A percentile compares a stretch with the other conserved stretches of the same genome.
phyloP scores from a whole-genome alignment of 2,329 filamentous ascomycete species.

The Xylariales sp. region DNA sequence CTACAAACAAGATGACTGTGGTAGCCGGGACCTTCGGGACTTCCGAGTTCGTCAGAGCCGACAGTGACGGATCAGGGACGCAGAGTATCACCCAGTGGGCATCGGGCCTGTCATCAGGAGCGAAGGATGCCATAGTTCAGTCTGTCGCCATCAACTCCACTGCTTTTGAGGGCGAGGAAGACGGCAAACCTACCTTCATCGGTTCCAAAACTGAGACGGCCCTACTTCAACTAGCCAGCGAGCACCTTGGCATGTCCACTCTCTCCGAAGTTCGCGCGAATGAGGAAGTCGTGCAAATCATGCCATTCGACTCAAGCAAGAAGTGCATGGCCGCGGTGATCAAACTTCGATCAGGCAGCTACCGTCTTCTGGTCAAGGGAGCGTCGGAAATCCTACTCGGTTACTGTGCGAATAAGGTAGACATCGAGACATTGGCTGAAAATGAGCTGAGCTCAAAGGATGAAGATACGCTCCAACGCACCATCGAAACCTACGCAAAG shows the following conservation, averaged over 20 bases:
- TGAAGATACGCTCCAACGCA: conserved; percentile 44
- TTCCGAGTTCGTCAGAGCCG: conserved; percentile 24
- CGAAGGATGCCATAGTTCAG: conserved; percentile 33
- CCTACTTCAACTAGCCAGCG: conserved; percentile 44
- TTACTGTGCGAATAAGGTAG: conserved; percentile 33
- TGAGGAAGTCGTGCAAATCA: conserved; percentile 42
- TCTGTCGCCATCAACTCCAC: conserved; percentile 53
- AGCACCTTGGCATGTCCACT: conserved; percentile 44
- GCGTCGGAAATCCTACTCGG: conserved; percentile 51
- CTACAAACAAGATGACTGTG: conserved; percentile 72
- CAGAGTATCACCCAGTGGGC: conserved; percentile 27
- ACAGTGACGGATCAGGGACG: conserved; percentile 14
- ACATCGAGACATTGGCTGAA: conserved; percentile 33
- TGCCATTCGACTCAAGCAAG: conserved; percentile 50
- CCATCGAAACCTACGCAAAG: conserved; percentile 58
- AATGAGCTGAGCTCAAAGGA: conserved; percentile 52
- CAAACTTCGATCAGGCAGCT: conserved; percentile 38
- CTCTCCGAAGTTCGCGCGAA: conserved; percentile 41
- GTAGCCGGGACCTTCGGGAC: conserved; percentile 65
- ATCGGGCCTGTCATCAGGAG: conserved; percentile 18
- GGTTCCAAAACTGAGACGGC: conserved; percentile 56
- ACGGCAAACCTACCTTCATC: conserved; percentile 40
- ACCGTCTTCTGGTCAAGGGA: conserved; percentile 50
- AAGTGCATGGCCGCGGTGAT: conserved; percentile 55
- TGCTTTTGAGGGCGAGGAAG: conserved; percentile 48